Conservation (phyloP, 805 yeast species). For the Priceomyces carsonii region DNA sequence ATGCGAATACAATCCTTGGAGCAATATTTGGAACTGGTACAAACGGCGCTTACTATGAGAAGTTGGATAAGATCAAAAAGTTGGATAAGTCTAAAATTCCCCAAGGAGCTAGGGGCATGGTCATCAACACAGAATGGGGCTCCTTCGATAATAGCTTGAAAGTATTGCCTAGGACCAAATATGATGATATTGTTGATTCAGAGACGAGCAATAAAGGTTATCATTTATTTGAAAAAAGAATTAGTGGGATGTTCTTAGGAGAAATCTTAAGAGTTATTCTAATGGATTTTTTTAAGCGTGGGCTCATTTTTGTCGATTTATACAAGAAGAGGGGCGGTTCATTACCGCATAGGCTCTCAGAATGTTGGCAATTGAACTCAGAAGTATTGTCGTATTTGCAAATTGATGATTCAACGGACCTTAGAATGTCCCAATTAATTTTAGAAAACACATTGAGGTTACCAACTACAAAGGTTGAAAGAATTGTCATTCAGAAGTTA, state of each 20-base stretch:
- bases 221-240: slow-evolving; percentile 91
- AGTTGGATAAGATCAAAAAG: slow-evolving; percentile 70
- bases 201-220: slow-evolving; percentile 80
- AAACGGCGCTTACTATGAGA: slow-evolving; percentile 91
- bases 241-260: slow-evolving; percentile 91
- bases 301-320: slow-evolving; percentile 60
- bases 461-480: slow-evolving; percentile 70
- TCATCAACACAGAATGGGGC: slow-evolving; percentile 97
- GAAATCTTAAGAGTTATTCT: slow-evolving; percentile 78
- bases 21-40: slow-evolving; percentile 97
- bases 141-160: slow-evolving; percentile 85
- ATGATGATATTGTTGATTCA: slow-evolving; percentile 69
- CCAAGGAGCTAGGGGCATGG: slow-evolving; percentile 67
- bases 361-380: slow-evolving; percentile 77
- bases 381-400: slow-evolving; percentile 86
- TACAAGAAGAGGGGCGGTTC: slow-evolving; percentile 37
- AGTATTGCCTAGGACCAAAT: slow-evolving; percentile 74
- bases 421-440: slow-evolving; percentile 69
- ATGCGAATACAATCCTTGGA: slow-evolving; percentile 80
- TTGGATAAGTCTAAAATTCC: slow-evolving; percentile 44
- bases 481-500: slow-evolving; percentile 67
- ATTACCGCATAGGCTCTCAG: slow-evolving; percentile 63
- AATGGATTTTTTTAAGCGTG: slow-evolving; percentile 62
- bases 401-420: slow-evolving; percentile 75
- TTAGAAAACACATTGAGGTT: slow-evolving; percentile 66